Evolutionary conservation across 306 rosid genomes (phyloP).

Genomic region (Benincasa hispida): DNA sequence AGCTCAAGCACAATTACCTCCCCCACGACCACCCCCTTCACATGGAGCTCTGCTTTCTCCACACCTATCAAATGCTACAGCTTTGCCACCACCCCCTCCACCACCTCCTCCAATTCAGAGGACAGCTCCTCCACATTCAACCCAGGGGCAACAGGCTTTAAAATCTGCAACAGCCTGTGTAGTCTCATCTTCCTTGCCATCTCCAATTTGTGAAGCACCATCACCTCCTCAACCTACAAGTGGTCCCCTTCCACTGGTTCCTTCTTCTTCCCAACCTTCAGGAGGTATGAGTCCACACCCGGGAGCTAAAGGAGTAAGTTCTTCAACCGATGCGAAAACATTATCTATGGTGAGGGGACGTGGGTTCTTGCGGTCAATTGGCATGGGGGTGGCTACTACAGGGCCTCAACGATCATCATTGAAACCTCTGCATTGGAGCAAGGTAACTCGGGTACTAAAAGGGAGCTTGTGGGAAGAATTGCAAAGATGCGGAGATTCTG

Average conservation of each 20-base stretch:
- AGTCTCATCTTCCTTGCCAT: constrained; percentile 46
- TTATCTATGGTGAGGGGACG: constrained; percentile 60
- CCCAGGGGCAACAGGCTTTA: constrained; percentile 24
- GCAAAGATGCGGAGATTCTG: constrained; percentile 75
- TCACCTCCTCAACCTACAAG: constrained; percentile 26
- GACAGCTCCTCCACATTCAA: constrained; percentile 27
- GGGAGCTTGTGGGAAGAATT: constrained; percentile 99
- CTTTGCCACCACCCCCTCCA: constrained; percentile 22
- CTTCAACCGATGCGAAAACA: constrained; percentile 33
- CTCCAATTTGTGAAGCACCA: constrained; percentile 11
- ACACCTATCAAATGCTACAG: constrained; percentile 22
- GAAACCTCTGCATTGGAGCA: constrained; percentile 95
- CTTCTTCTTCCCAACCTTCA: constrained; percentile 47
- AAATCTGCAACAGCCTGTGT: constrained; percentile 26
- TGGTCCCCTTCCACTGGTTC: constrained; percentile 32
- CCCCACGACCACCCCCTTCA: constrained; percentile 22
- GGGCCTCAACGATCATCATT: constrained; percentile 61
- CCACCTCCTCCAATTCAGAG: constrained; percentile 27
- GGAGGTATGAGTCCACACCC: constrained; percentile 52
- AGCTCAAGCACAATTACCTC: constrained; percentile 24
- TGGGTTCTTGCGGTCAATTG: constrained; percentile 51
- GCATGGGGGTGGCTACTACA: constrained; percentile 29
- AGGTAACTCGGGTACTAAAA: constrained; percentile 80
- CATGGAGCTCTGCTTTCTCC: constrained; percentile 11
- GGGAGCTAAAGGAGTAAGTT: constrained; percentile 42